A percentile compares a stretch with the other conserved stretches of the same genome.
phyloP scores from a whole-genome alignment of 1,284 basidiomycete genomes.

The Naganishia cerealis region DNA sequence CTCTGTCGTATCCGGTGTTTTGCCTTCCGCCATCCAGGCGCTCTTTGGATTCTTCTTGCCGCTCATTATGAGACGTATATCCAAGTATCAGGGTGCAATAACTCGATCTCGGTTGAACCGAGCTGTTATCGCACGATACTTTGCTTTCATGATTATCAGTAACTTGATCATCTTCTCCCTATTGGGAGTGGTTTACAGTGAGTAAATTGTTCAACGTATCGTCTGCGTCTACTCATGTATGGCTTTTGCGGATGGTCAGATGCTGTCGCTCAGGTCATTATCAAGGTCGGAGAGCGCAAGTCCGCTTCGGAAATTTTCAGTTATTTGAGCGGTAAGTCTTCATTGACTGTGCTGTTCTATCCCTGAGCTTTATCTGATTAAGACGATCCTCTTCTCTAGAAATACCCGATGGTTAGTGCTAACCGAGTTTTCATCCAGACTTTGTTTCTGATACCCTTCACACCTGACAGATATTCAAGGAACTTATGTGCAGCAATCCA shows the following conservation, averaged over 20 bases:
- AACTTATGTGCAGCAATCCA: constrained; percentile 78
- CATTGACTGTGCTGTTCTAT: neutral
- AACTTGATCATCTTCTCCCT: constrained; percentile 82
- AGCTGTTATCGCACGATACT: constrained; percentile 84
- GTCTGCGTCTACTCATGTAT: neutral
- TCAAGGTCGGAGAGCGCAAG: constrained; percentile 65
- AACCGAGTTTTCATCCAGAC: neutral
- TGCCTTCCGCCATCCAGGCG: constrained; percentile 81
- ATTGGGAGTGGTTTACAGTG: constrained; percentile 81
- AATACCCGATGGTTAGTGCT: constrained; percentile 41
- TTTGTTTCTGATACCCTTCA: constrained; percentile 11
- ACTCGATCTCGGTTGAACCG: constrained; percentile 62
- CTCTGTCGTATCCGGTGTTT: constrained; percentile 76
- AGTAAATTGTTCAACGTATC: constrained; percentile 44
- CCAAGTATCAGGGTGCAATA: constrained; percentile 75
- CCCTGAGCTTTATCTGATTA: neutral
- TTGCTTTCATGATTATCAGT: constrained; percentile 78
- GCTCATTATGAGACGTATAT: constrained; percentile 78
- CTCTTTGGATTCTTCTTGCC: constrained; percentile 86
- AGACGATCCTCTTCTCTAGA: constrained; percentile 25
- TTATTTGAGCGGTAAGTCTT: constrained; percentile 55
- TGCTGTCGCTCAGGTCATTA: constrained; percentile 67
- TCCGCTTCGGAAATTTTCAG: constrained; percentile 68
- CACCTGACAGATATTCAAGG: constrained; percentile 64
- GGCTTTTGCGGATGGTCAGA: constrained; percentile 51